Evolutionary conservation across 2,329 filamentous ascomycete genomes (phyloP), one percentile per base, ranked within the genome.

Genomic region (Ceratocystis papillata): DNA sequence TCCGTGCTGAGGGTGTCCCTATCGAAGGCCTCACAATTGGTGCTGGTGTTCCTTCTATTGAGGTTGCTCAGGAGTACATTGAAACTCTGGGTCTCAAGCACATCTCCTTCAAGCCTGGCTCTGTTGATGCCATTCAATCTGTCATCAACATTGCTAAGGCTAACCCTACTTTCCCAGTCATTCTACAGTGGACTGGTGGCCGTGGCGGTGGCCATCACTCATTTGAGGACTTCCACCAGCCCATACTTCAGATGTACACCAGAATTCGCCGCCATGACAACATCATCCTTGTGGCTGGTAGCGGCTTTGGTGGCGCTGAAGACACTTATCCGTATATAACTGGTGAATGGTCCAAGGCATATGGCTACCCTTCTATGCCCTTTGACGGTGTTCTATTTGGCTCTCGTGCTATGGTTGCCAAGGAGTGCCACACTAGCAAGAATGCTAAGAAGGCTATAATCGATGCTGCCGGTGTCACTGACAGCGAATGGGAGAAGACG

Each of bases 201-300:
- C 88, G 92, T 76, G 92, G 91, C 70, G 92, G 92, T 78, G 92
- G 92, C 67, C 92, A 96, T 75, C 92, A 96, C 78, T 96, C 91
- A 0, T 96, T 87, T 69, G 92, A 96, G 75, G 92, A 96, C 75
- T 96, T 96, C 81, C 92, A 96, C 76, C 87, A 92, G 73, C 92
- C 92, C 4, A 87, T 96, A 57, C 79, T 96, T 6, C 86, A 90
- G 72, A 95, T 96, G 89, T 96, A 96, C 75, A 84, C 86, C 70
- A 87, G 91, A 67, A 91, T 96, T 70, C 85, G 92, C 73, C 86
- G 90, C 73, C 88, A 87, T 70, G 82, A 88, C 70, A 96, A 96
- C 77, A 86, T 96, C 69, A 87, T 96, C 68, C 81, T 96, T 10
- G 85, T 96, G 68, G 92, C 91, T 63, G 92, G 92, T 64, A 95